Evolutionary conservation across 371 early-diverging fungal genomes (phyloP), one percentile per base, ranked within the genome.

Genomic region (Mortierella sp.): DNA sequence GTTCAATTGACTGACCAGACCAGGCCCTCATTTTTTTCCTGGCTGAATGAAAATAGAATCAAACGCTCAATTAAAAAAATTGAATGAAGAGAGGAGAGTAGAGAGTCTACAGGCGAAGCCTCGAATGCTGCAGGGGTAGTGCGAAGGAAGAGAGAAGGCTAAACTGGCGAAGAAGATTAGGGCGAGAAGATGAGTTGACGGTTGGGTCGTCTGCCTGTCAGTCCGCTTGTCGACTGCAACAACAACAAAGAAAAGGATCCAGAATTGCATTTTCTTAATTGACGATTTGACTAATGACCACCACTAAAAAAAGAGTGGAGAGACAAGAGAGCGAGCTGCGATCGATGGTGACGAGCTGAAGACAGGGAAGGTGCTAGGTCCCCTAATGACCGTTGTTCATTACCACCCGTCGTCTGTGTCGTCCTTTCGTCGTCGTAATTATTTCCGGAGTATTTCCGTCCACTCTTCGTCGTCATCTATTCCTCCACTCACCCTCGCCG

Each of bases 381-480:
- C 14, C 31, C 5, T 31, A 14, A 13, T 28, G 11, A 14, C 28
- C 31, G 16, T 59, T 31, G 28, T 54, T n/a, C n/a, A 21, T 19
- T 51, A 14, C 21, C 54, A n/a, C n/a, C 9, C 11, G 24, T 11
- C 26, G 59, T 57, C 13, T n/a, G n/a, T n/a, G 31, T 59, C 31
- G 31, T 59, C 26, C 26, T 8, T 26, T 26, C n/a, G 26, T 55
- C 55, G 55, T 55, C 24, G 57, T 11, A 26, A 26, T 26, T 11
- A 14, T 59, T 59, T 57, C 64, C 64, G 64, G 64, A 37, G 64
- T 37, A 64, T 64, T 64, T 64, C 64, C 21, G 64, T 64, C 64
- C 64, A 64, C 64, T 64, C 64, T 21, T 64, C 37, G 64, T 37
- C 37, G 19, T 37, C 64, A 37, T 64, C 64, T 64, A 64, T 64